A percentile compares a stretch with the other conserved stretches of the same genome.
Evolutionary conservation across 805 yeast species (phyloP).

Genomic region (Zygoascus biomembranicola): DNA sequence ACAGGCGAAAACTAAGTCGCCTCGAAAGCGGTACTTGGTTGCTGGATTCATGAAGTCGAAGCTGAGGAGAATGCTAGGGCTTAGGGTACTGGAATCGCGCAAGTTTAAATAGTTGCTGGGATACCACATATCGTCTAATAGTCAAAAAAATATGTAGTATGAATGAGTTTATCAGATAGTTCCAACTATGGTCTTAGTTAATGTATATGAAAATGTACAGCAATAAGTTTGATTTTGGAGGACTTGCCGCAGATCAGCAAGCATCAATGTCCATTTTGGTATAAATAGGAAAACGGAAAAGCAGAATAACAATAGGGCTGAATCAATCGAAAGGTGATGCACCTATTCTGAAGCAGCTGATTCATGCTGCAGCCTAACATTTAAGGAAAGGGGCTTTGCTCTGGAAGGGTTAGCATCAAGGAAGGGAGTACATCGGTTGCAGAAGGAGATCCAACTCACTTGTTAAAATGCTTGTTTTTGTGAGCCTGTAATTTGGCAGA

Average conservation of each 20-base stretch:
- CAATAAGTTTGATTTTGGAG: not conserved
- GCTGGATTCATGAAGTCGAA: slow-evolving; percentile 5
- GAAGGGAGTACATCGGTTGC: not conserved
- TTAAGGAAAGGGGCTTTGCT: not conserved
- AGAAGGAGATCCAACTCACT: not conserved
- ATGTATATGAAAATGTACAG: not conserved
- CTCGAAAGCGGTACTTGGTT: too few relatives aligned
- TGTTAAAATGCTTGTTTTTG: slow-evolving; percentile 33
- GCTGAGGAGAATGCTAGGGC: slow-evolving; percentile 11
- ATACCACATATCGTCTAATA: too few relatives aligned
- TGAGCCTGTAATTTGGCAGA: slow-evolving; percentile 47
- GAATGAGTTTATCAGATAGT: too few relatives aligned
- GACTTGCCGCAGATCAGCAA: not conserved
- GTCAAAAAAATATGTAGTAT: too few relatives aligned
- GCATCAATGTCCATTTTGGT: not conserved
- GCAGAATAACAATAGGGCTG: not conserved
- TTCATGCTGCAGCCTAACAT: not conserved
- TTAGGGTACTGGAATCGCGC: not conserved
- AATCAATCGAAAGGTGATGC: too few relatives aligned
- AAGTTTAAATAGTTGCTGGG: too few relatives aligned
- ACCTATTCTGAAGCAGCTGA: not conserved
- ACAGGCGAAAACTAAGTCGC: too few relatives aligned
- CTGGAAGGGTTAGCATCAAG: slow-evolving; percentile 13
- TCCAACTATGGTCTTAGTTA: too few relatives aligned
- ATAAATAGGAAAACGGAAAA: not conserved